Percentiles rank a stretch among this genome's conserved stretches.
phyloP scores from a whole-genome alignment of 176 grass and related monocot genomes.

The Pontederia crassipes region DNA sequence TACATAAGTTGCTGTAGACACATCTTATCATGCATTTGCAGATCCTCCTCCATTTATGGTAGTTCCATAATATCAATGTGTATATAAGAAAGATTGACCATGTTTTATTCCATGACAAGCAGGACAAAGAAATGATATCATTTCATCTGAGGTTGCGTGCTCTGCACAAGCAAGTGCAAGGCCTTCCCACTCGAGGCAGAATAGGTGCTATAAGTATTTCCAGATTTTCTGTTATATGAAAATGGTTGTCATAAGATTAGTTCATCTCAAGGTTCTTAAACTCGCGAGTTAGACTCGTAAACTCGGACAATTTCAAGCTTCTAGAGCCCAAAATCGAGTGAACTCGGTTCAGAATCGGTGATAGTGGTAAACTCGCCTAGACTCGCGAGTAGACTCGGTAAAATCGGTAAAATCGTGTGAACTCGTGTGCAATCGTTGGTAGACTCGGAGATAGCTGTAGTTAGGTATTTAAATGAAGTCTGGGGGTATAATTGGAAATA shows the following conservation, averaged over 20 bases:
- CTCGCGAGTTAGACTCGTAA: too few relatives aligned
- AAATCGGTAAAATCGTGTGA: too few relatives aligned
- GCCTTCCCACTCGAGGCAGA: slow-evolving; percentile 17
- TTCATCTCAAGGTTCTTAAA: background rate
- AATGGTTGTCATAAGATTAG: background rate
- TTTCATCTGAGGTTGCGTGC: slow-evolving; percentile 23
- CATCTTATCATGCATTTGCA: background rate
- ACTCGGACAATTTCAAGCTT: too few relatives aligned
- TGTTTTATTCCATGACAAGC: background rate
- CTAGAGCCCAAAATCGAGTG: too few relatives aligned
- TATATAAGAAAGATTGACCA: slow-evolving; percentile 19
- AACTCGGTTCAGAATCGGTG: too few relatives aligned
- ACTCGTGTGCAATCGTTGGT: too few relatives aligned
- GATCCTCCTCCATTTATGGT: too few relatives aligned
- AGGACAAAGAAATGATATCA: slow-evolving; percentile 18
- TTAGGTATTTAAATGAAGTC: too few relatives aligned
- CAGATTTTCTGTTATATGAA: background rate
- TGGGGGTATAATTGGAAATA: too few relatives aligned
- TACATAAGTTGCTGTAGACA: background rate
- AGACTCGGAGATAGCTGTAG: too few relatives aligned
- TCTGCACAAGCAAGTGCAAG: slow-evolving; percentile 12
- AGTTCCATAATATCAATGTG: background rate
- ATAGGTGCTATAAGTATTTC: slow-evolving; percentile 16
- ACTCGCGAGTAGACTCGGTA: too few relatives aligned
- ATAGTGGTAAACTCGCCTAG: too few relatives aligned